Evolutionary conservation across 1,139 yeast genomes (phyloP), one percentile per base, ranked within the genome.

Genomic region (Wickerhamomyces sp.): DNA sequence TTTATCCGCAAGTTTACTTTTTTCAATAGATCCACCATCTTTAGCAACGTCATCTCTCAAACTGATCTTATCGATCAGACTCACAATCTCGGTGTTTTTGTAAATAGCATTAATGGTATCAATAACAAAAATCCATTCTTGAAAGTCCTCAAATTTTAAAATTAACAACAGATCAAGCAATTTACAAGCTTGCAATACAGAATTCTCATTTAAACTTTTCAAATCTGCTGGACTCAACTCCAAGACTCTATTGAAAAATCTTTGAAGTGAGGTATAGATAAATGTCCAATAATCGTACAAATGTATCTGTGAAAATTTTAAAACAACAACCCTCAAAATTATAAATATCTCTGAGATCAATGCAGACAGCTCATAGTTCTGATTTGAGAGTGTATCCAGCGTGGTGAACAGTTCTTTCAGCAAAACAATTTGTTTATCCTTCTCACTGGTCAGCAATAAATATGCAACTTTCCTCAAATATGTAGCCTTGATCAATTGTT

Each of bases 51-150:
- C 46, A 13, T 45, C 45, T 11, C 52, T 44, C 5, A 38, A 31
- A 2, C 66, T 51, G 14, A 66, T 51, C 30, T 53, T 37, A 39
- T 66, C 72, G 33, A 64, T 49, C 34, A 67, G 44, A n/a, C 70
- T 69, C 15, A 59, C 36, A 10, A 50, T 36, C 3, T 46, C 46
- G 24, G 55, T 54, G 12, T 30, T 64, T 45, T 41, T 69, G 46
- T 69, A 71, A 22, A 77, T 68, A 9, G 85, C 78, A 44, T 82
- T 88, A 25, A 81, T 71, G 17, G 75, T 78, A 46, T 83, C 85
- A 23, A 81, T 71, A 12, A 89, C 72, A 56, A 87, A 91, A 2
- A 89, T 64, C 97, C 97, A 91, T 50, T 86, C 91, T 46, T 75
- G 62, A 58, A 91, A 89, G 36, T 87, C 95, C 52, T 88, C 96